These are phyloP conservation scores for Xylariaceae sp. DNA, from an alignment of 2,329 filamentous ascomycete species.

Conservation along the genomic window DNA sequence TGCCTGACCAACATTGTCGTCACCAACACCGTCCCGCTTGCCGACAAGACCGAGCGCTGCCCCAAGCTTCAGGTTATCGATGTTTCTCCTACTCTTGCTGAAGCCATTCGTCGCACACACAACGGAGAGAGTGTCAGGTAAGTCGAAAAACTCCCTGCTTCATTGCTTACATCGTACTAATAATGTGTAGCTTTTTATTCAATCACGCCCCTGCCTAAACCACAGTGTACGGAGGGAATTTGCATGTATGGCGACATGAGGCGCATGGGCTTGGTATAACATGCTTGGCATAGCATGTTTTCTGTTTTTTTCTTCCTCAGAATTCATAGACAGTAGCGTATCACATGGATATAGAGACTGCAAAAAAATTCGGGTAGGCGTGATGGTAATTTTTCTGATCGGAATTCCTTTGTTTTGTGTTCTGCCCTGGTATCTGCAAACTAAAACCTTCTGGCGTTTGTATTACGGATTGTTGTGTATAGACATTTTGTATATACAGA, in stretches of 20 bases:
- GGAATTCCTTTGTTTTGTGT: too few relatives aligned
- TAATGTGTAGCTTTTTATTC: constrained; percentile 30
- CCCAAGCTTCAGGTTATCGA: constrained; percentile 72
- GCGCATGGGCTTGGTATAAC: not conserved
- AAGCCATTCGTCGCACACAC: constrained; percentile 57
- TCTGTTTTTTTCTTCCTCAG: too few relatives aligned
- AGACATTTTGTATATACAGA: too few relatives aligned
- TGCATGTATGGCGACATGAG: not conserved
- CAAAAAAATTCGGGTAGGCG: too few relatives aligned
- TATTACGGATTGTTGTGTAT: too few relatives aligned
- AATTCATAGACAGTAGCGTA: too few relatives aligned
- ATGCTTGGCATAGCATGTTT: too few relatives aligned
- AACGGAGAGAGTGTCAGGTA: constrained; percentile 61
- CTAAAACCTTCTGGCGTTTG: too few relatives aligned
- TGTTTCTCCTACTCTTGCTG: constrained; percentile 67
- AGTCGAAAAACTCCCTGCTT: constrained; percentile 14
- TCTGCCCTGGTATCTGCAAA: too few relatives aligned
- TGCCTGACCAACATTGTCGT: constrained; percentile 69
- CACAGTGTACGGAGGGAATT: not conserved
- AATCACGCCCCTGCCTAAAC: constrained; percentile 30
- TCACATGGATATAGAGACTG: too few relatives aligned
- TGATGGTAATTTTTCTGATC: too few relatives aligned
- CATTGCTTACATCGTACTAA: not conserved
- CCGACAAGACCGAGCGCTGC: constrained; percentile 70
- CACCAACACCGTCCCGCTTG: constrained; percentile 76